Percentiles rank a stretch among this genome's conserved stretches.
Evolutionary conservation across 495 filamentous ascomycete species (phyloP).

Genomic region (Choiromyces venosus): DNA sequence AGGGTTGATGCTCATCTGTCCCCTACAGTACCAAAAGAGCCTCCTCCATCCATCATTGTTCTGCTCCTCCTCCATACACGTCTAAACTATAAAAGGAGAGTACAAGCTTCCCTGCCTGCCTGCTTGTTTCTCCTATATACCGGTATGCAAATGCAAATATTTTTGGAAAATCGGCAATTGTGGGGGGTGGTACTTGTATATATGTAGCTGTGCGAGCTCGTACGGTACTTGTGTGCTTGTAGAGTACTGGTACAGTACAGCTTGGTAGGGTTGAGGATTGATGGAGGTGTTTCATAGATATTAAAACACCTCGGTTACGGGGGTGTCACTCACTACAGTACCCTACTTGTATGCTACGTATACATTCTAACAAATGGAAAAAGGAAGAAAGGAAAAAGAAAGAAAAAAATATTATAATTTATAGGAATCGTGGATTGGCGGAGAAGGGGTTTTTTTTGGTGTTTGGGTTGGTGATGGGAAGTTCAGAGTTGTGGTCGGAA

Average conservation of each 20-base stretch:
- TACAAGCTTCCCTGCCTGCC: background rate
- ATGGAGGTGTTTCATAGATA: background rate
- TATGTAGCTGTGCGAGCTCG: background rate
- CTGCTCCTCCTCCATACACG: background rate
- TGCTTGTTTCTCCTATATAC: background rate
- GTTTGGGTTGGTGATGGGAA: background rate
- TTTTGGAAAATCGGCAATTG: background rate
- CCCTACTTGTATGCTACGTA: background rate
- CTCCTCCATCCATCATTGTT: background rate
- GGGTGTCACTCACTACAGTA: background rate
- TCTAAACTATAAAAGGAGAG: background rate
- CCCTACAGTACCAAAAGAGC: background rate
- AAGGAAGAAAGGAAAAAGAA: background rate
- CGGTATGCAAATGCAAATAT: background rate
- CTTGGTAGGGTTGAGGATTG: background rate
- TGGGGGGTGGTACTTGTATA: background rate
- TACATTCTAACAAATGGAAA: too few species aligned
- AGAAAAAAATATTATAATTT: too few species aligned
- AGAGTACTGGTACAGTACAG: too few species aligned
- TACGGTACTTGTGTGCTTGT: too few species aligned
- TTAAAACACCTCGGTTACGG: background rate
- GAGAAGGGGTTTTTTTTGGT: background rate
- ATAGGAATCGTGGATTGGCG: background rate
- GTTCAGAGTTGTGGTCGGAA: background rate
- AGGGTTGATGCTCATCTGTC: background rate